A percentile compares a stretch with the other conserved stretches of the same genome.
Conservation (phyloP, 805 yeast species). For the Nakazawaea populi region DNA sequence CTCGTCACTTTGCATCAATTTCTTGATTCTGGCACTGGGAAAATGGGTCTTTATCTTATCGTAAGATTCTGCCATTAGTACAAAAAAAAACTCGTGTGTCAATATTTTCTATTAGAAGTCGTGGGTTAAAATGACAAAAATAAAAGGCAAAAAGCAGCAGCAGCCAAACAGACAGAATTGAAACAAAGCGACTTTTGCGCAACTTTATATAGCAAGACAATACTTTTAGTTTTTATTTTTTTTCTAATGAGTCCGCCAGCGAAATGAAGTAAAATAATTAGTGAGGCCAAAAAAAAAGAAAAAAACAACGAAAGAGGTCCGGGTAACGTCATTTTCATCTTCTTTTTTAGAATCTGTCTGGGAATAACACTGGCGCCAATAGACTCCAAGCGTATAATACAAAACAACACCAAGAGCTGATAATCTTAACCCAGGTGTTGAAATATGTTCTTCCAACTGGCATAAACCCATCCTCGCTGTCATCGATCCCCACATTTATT, state of each 20-base stretch:
- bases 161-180: neutral
- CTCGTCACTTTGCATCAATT: conserved; percentile 96
- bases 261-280: too few species aligned
- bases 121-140: neutral
- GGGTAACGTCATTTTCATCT: neutral
- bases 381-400: conserved; percentile 84
- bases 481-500: conserved; percentile 82
- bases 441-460: conserved; percentile 98
- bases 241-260: neutral
- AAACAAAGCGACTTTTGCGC: neutral
- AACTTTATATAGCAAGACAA: neutral
- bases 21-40: conserved; percentile 91
- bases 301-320: neutral
- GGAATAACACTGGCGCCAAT: conserved; percentile 84
- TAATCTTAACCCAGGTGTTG: conserved; percentile 89
- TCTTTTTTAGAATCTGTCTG: conserved; percentile 61
- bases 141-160: neutral
- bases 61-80: conserved; percentile 24
- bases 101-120: neutral
- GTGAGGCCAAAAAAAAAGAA: neutral
- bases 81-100: neutral
- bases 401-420: conserved; percentile 90
- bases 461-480: conserved; percentile 76
- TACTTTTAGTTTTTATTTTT: neutral
- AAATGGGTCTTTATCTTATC: conserved; percentile 70